Conservation (phyloP, 306 rosid species). For the Adenanthera pavonina region DNA sequence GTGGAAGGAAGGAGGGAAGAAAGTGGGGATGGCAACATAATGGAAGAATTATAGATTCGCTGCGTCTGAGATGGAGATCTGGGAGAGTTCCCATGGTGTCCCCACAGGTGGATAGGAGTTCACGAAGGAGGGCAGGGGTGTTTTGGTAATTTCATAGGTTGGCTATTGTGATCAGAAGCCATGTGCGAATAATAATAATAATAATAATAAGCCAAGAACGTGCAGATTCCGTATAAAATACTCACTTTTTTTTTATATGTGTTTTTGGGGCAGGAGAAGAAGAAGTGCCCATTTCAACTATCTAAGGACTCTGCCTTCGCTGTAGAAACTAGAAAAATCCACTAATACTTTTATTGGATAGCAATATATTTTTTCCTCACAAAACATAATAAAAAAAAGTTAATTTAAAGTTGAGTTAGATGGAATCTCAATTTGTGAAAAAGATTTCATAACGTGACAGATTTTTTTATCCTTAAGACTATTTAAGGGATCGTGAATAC, state of each 20-base stretch:
- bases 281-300: conserved; percentile 1
- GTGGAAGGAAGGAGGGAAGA: conserved; percentile 5
- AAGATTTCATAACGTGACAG: too few relatives aligned
- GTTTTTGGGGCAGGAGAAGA: not conserved
- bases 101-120: conserved; percentile 19
- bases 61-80: conserved; percentile 35
- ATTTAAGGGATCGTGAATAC: too few relatives aligned
- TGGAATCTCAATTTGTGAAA: too few relatives aligned
- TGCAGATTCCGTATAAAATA: conserved; percentile 66
- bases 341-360: too few relatives aligned
- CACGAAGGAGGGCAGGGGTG: conserved; percentile 42
- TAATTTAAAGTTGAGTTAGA: too few relatives aligned
- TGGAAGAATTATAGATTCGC: conserved; percentile 47
- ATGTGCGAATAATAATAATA: conserved; percentile 44
- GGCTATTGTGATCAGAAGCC: conserved; percentile 59
- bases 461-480: too few relatives aligned
- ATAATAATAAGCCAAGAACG: conserved; percentile 44
- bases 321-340: too few relatives aligned
- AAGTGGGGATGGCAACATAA: conserved; percentile 36
- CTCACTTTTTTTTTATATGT: conserved; percentile 24
- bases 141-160: conserved; percentile 38
- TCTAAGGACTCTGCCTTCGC: too few relatives aligned
- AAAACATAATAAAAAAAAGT: too few relatives aligned
- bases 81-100: conserved; percentile 41
- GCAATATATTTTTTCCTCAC: too few relatives aligned